phyloP scores from a whole-genome alignment of 352 stramenopile species.

The Phytophthora pistaciae region DNA sequence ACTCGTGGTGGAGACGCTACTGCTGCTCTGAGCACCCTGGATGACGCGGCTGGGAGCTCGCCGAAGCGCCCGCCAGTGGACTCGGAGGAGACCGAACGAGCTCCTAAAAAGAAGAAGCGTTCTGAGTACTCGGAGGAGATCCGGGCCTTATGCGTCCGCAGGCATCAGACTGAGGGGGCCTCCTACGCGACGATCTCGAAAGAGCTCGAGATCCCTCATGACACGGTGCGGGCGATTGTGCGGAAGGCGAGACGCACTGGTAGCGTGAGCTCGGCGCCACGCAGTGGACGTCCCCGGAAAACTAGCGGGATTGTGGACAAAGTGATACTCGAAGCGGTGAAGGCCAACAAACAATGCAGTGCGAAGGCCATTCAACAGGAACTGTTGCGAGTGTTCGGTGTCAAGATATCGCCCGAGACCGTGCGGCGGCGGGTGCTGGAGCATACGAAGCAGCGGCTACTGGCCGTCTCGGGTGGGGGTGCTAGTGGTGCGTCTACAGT shows the following conservation, averaged over 20 bases:
- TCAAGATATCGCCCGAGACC: slow-evolving; percentile 71
- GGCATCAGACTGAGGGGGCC: slow-evolving; percentile 60
- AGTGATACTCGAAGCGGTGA: slow-evolving; percentile 73
- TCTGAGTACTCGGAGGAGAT: slow-evolving; percentile 69
- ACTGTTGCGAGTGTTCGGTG: slow-evolving; percentile 56
- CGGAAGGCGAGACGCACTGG: slow-evolving; percentile 71
- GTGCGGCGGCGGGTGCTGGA: slow-evolving; percentile 66
- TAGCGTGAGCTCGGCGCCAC: slow-evolving; percentile 56
- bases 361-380: slow-evolving; percentile 76
- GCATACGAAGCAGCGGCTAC: slow-evolving; percentile 52
- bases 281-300: slow-evolving; percentile 73
- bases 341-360: slow-evolving; percentile 56
- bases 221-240: slow-evolving; percentile 72
- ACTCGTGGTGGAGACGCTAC: not conserved
- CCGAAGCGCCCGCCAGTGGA: not conserved
- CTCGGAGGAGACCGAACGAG: not conserved
- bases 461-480: slow-evolving; percentile 16
- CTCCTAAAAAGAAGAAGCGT: slow-evolving; percentile 42
- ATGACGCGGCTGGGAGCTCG: not conserved
- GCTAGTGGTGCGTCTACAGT: slow-evolving; percentile 1
- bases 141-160: slow-evolving; percentile 58
- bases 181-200: slow-evolving; percentile 66
- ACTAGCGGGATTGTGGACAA: slow-evolving; percentile 72
- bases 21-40: not conserved
- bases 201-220: slow-evolving; percentile 63